Evolutionary conservation across 495 filamentous ascomycete species (phyloP).

Genomic region (Hypoxylon trugodes): DNA sequence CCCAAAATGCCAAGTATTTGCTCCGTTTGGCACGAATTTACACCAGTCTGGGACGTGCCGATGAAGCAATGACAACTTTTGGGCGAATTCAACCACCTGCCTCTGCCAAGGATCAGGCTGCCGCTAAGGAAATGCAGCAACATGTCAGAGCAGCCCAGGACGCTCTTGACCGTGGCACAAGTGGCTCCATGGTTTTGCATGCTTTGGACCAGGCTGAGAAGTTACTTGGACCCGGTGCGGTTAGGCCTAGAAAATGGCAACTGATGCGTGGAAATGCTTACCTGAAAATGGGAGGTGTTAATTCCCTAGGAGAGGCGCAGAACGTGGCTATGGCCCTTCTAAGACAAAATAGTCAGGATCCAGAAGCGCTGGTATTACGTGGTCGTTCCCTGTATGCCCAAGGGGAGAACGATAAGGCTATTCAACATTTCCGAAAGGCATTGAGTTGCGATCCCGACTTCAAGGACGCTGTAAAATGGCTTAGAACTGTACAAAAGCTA

Average conservation of each 20-base stretch:
- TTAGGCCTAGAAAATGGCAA: constrained; percentile 89
- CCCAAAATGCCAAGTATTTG: constrained; percentile 83
- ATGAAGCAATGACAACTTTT: constrained; percentile 85
- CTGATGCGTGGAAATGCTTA: constrained; percentile 94
- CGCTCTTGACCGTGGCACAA: constrained; percentile 71
- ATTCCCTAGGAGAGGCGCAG: constrained; percentile 89
- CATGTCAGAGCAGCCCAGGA: constrained; percentile 85
- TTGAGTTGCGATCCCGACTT: constrained; percentile 91
- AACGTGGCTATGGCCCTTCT: constrained; percentile 89
- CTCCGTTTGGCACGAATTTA: constrained; percentile 89
- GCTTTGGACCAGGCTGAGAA: constrained; percentile 89
- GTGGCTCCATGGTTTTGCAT: constrained; percentile 89
- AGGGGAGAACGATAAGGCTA: constrained; percentile 93
- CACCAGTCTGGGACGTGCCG: constrained; percentile 81
- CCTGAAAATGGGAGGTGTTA: constrained; percentile 88
- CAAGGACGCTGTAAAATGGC: constrained; percentile 81
- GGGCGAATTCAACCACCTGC: constrained; percentile 75
- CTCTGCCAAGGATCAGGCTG: constrained; percentile 80
- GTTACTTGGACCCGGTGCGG: constrained; percentile 74
- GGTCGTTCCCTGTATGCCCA: constrained; percentile 87
- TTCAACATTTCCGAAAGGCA: constrained; percentile 92
- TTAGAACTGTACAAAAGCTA: constrained; percentile 88
- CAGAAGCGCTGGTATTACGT: constrained; percentile 89
- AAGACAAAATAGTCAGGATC: constrained; percentile 85
- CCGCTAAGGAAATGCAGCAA: constrained; percentile 82